A percentile compares a stretch with the other conserved stretches of the same genome.
Evolutionary conservation across 345 rosid genomes (phyloP).

Genomic region (Linum tenue): DNA sequence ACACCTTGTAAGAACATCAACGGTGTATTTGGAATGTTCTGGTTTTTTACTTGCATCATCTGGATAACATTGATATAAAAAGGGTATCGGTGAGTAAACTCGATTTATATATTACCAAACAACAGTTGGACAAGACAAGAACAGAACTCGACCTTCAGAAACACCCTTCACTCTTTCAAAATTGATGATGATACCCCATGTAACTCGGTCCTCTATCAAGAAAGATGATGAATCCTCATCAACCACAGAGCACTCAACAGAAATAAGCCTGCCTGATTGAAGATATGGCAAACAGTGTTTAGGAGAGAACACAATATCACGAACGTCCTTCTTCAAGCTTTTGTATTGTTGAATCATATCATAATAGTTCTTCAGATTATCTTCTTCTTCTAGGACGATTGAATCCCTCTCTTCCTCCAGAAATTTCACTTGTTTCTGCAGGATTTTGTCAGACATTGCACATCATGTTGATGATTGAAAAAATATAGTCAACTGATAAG

Average conservation of each 20-base stretch:
- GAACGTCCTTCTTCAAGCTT: conserved; percentile 66
- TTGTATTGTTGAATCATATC: conserved; percentile 61
- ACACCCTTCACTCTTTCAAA: conserved; percentile 54
- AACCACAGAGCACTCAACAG: conserved; percentile 40
- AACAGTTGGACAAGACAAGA: neutral
- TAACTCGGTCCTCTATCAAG: conserved; percentile 51
- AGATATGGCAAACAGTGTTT: conserved; percentile 76
- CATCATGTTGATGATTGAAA: neutral
- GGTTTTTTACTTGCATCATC: conserved; percentile 65
- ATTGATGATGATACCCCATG: conserved; percentile 85
- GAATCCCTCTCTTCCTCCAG: conserved; percentile 86
- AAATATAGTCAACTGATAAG: too few relatives aligned
- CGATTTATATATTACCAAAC: conserved; percentile 11
- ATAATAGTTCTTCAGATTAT: conserved; percentile 68
- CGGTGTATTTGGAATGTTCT: conserved; percentile 62
- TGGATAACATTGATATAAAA: conserved; percentile 24
- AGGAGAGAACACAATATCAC: conserved; percentile 70
- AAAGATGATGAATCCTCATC: conserved; percentile 52
- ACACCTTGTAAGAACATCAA: conserved; percentile 86
- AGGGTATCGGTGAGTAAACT: neutral
- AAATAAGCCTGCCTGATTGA: conserved; percentile 72
- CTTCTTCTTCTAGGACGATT: conserved; percentile 88
- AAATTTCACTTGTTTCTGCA: conserved; percentile 65
- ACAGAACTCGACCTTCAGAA: conserved; percentile 42
- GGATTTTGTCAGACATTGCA: conserved; percentile 10